phyloP scores from a whole-genome alignment of 2,329 filamentous ascomycete genomes.

The Colletotrichum horii region DNA sequence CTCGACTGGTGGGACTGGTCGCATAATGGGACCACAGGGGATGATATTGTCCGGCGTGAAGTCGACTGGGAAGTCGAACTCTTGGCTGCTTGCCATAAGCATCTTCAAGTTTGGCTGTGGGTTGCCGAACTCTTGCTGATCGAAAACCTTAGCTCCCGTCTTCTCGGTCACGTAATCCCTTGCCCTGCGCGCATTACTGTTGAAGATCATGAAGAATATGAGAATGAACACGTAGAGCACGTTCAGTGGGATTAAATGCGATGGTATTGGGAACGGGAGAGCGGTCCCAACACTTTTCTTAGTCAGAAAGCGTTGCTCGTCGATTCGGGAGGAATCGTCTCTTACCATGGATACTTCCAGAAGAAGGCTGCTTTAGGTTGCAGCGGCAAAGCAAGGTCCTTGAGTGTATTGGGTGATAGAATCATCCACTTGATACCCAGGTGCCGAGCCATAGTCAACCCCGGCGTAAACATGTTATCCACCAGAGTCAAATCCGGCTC shows the following conservation, averaged over 20 bases:
- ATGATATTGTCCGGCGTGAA: constrained; percentile 42
- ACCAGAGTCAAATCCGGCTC: constrained; percentile 7
- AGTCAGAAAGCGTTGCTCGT: rapidly evolving
- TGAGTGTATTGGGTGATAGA: background rate
- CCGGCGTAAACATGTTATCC: constrained; percentile 16
- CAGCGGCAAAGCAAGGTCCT: background rate
- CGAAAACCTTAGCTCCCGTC: background rate
- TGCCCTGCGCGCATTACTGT: background rate
- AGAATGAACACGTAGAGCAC: background rate
- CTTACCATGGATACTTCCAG: constrained; percentile 44
- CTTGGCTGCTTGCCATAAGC: constrained; percentile 30
- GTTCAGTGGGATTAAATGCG: background rate
- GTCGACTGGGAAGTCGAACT: constrained; percentile 44
- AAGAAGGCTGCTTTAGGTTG: constrained; percentile 9
- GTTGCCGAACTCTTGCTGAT: background rate
- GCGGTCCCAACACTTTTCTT: background rate
- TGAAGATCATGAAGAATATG: background rate
- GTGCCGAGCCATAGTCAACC: constrained; percentile 6
- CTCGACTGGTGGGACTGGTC: constrained; percentile 33
- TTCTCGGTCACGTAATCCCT: background rate
- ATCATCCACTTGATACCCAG: background rate
- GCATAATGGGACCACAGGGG: constrained; percentile 52
- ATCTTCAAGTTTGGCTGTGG: constrained; percentile 5
- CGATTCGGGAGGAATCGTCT: background rate
- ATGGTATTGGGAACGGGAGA: constrained; percentile 1